Evolutionary conservation across 2,329 filamentous ascomycete genomes (phyloP), one percentile per base, ranked within the genome.

Genomic region (Sporothrix globosa): DNA sequence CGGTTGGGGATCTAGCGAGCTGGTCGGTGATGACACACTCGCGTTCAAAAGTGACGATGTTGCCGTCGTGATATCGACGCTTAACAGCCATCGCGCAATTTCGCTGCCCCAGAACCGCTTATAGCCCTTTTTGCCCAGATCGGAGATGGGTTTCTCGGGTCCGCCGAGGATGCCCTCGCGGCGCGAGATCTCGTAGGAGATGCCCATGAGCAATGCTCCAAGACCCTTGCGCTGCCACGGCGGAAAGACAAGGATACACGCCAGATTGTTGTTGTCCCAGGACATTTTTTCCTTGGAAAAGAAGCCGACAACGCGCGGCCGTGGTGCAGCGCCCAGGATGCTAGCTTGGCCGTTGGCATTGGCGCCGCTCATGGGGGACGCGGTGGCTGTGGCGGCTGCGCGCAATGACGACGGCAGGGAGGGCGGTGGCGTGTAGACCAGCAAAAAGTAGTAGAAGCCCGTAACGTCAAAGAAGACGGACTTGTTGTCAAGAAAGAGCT

Each of bases 221-320:
- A 98, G 86, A 1, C 95, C 93, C 74, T 93, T 93, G 73, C 91
- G 90, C 80, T 98, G 95, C 89, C 95, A 98, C 0, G 96, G 96
- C 1, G 96, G 96, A 77, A 98, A 98, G 19, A 98, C 87, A 7
- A 98, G 85, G 75, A 99, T 99, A 78, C 96, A 99, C 0, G 96
- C 96, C 5, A 99, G 86, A 75, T 98, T 99, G 80, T 99, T 98
- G 77, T 95, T 94, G 77, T 99, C 96, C 95, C 96, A 99, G 3
- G 93, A 97, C 84, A 97, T 91, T 79, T 98, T 98, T 80, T 99
- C 96, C 79, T 99, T 98, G 73, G 92, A 96, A 83, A 98, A 99
- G 85, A 98, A 98, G n/a, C 96, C 96, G 0, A 95, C 88, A 41
- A 97, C 90, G 53, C 79, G 78, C 39, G 73, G 69, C 5, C 73